Base-by-base conservation (phyloP, 73 alveolate species). In the Tetrahymena malaccensis region DNA sequence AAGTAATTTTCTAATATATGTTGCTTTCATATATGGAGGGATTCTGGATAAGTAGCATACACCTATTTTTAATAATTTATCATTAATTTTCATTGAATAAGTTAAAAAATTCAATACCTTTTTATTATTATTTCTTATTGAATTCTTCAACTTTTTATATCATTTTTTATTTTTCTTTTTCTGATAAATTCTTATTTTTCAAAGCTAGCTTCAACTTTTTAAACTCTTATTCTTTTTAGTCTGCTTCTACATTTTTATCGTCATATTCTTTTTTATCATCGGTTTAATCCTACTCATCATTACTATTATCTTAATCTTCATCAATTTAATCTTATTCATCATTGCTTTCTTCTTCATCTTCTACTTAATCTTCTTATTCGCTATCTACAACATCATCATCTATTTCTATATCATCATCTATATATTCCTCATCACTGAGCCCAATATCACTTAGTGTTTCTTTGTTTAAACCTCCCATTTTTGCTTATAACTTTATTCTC, bases 21-120 rank as follows among this genome's bases (percentile, higher is more conserved):
- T 43, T 8, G 98, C 97, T 57, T 94, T 94, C 99, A 98, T 98
- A 94, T 93, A 96, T 3, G 99, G 99, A 43, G 99, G 99, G 22
- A 98, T 35, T 43, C 98, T 27, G 4, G 99, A 96, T 16, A 98
- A 93, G 93, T 98, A 98, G 96, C 97, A 57, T 25, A 98, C 97
- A 13, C 99, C 99, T 85, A n/a, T 38, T 27, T 27, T 43, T 22
- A 40, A 10, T 85, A 40, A 15, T 15, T 19, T 35, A 84, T 84
- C 25, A 27, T 84, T 22, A 84, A 19, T 13, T 5, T 84, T 84
- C 44, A 17, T 40, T 40, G 3, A 4, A 40, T 6, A 40, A 40
- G 9, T 7, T 40, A 6, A 8, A 40, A 34, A 37, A 35, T 13
- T 7, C 16, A 85, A 19, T 70, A 70, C 89, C 89, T 70, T 31